A percentile compares a stretch with the other conserved stretches of the same genome.
phyloP scores from a whole-genome alignment of 2,329 filamentous ascomycete species.

The Penicillium aurantiogriseum region DNA sequence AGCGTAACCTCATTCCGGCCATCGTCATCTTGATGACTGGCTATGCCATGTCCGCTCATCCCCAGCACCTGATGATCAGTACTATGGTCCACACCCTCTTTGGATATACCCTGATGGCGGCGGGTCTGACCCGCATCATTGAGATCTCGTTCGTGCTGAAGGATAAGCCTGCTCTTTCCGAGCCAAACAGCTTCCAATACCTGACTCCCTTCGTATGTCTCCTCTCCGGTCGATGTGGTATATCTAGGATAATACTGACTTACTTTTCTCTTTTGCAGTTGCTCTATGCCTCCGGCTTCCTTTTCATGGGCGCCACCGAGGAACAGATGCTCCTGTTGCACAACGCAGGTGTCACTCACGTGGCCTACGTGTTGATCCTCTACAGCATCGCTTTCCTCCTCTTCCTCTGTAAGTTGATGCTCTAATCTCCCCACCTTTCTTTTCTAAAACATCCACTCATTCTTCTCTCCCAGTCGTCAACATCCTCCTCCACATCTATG shows the following conservation, averaged over 20 bases:
- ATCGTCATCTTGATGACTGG: slow-evolving; percentile 90
- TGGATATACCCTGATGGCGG: slow-evolving; percentile 92
- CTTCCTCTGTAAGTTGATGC: slow-evolving; percentile 68
- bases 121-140: slow-evolving; percentile 77
- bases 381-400: slow-evolving; percentile 87
- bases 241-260: slow-evolving; percentile 27
- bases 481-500: slow-evolving; percentile 81
- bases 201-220: slow-evolving; percentile 66
- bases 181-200: slow-evolving; percentile 72
- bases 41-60: slow-evolving; percentile 92
- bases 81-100: slow-evolving; percentile 87
- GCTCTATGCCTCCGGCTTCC: slow-evolving; percentile 85
- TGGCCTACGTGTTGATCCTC: slow-evolving; percentile 87
- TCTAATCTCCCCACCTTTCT: background rate
- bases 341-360: slow-evolving; percentile 74
- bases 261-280: slow-evolving; percentile 55
- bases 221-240: slow-evolving; percentile 7
- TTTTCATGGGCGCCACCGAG: slow-evolving; percentile 97
- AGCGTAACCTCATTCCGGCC: slow-evolving; percentile 88
- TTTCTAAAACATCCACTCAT: slow-evolving; percentile 7
- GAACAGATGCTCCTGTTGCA: slow-evolving; percentile 85
- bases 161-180: slow-evolving; percentile 64
- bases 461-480: slow-evolving; percentile 60
- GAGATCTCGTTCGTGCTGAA: slow-evolving; percentile 85
- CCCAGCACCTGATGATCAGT: slow-evolving; percentile 78